phyloP scores from a whole-genome alignment of 2,329 filamentous ascomycete genomes.

The Endocalyx cinctus region DNA sequence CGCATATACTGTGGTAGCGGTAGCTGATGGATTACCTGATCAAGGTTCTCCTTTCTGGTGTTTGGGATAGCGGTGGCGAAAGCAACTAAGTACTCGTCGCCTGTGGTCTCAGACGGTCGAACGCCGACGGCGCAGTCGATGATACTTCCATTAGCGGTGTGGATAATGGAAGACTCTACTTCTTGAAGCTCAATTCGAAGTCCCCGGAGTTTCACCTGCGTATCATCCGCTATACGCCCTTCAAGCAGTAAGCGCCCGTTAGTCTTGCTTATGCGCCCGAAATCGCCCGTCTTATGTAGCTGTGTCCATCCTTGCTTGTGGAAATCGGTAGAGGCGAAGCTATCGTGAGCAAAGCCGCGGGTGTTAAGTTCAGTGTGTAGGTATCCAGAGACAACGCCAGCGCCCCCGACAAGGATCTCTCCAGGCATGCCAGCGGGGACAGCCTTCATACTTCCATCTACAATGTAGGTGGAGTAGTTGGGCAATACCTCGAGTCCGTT shows the following conservation, averaged over 20 bases:
- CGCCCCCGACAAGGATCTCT: slow-evolving; percentile 12
- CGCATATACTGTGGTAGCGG: slow-evolving; percentile 31
- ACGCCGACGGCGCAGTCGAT: slow-evolving; percentile 3
- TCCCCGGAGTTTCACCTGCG: slow-evolving; percentile 36
- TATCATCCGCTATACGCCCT: slow-evolving; percentile 32
- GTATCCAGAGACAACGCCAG: slow-evolving; percentile 24
- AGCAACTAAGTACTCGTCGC: slow-evolving; percentile 5
- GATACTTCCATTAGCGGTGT: slow-evolving; percentile 2
- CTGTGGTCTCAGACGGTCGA: neutral
- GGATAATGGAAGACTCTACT: slow-evolving; percentile 21
- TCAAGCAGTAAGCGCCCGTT: slow-evolving; percentile 28
- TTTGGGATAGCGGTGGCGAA: too few species aligned
- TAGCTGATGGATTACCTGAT: slow-evolving; percentile 12
- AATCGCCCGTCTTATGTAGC: slow-evolving; percentile 34
- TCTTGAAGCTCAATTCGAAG: slow-evolving; percentile 40
- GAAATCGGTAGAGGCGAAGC: neutral
- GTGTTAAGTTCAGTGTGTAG: slow-evolving; percentile 16
- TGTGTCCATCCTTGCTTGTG: slow-evolving; percentile 11
- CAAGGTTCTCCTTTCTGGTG: too few species aligned
- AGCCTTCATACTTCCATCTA: slow-evolving; percentile 2
- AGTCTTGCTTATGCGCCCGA: slow-evolving; percentile 20
- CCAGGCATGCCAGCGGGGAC: slow-evolving; percentile 11
- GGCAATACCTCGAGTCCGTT: slow-evolving; percentile 1
- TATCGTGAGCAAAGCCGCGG: slow-evolving; percentile 16
- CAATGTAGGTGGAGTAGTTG: slow-evolving; percentile 4